Base-by-base conservation (phyloP, 2,329 filamentous ascomycete species). In the Fusarium caatingaense region DNA sequence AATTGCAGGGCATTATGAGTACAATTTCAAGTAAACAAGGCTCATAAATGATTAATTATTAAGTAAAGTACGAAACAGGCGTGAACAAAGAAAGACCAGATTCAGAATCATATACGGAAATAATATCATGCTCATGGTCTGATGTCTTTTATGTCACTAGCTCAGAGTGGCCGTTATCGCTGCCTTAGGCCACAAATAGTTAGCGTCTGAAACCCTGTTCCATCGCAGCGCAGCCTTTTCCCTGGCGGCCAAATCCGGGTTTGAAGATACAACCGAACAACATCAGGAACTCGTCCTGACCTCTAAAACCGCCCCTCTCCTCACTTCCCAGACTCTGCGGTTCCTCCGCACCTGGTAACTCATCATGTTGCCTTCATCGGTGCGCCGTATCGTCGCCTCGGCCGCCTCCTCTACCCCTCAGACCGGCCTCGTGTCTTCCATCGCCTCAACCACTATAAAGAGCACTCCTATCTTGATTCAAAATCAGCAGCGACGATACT, bases 401-500 rank as follows among this genome's bases (percentile, higher is more conserved):
- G 80, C 82, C 70, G 83, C 83, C 69, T 78, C 82, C 72, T 80
- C 82, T 64, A 79, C 82, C 70, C 82, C 85, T 60, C 82, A 82
- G 74, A 81, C 82, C 49, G 74, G 77, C 63, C 50, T 85, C 70
- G 77, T 83, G 55, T 80, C 84, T 51, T 78, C 81, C 62, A 73
- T 86, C 63, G 77, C 80, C 71, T 78, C 82, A 48, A 74, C 81
- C 46, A 79, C 79, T 56, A 72, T 84, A 68, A 82, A 82, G 74
- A 76, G 80, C 60, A 68, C 74, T 50, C 76, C 79, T 41, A 60
- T 82, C 71, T 79, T 81, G 72, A 74, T 78, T 67, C 78, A 80
- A 56, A 73, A 78, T 65, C 85, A 85, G 72, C 86, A 87, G 79
- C 82, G 86, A 73, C 82, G 87, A 70, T 88, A 83, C 74, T 89